Percentiles rank a stretch among this genome's conserved stretches.
phyloP scores from a whole-genome alignment of 2,329 filamentous ascomycete genomes.

The Fusarium torreyae region DNA sequence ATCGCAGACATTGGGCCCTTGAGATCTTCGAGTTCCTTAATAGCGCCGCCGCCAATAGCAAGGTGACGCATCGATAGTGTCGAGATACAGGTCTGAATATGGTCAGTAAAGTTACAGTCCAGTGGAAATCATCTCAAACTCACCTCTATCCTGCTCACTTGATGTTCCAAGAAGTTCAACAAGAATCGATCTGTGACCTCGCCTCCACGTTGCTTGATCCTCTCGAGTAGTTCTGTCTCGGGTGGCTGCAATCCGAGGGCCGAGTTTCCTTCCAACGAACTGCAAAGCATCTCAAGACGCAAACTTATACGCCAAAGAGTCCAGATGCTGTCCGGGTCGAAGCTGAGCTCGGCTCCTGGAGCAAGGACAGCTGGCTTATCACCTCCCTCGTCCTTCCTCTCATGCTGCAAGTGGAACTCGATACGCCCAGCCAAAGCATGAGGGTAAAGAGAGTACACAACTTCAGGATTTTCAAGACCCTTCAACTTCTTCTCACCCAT shows the following conservation, averaged over 20 bases:
- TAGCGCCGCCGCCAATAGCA: constrained; percentile 75
- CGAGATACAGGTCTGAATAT: constrained; percentile 80
- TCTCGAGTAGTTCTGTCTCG: constrained; percentile 86
- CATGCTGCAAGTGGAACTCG: constrained; percentile 73
- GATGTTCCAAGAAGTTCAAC: constrained; percentile 92
- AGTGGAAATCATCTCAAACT: constrained; percentile 75
- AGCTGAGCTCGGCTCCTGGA: constrained; percentile 75
- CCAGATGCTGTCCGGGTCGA: constrained; percentile 91
- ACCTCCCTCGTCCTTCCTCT: constrained; percentile 60
- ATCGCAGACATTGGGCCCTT: constrained; percentile 84
- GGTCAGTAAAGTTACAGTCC: constrained; percentile 43
- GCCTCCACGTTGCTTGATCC: constrained; percentile 76
- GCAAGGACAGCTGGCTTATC: constrained; percentile 74
- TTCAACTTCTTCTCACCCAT: constrained; percentile 96
- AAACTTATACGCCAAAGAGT: constrained; percentile 90
- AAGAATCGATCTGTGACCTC: constrained; percentile 92
- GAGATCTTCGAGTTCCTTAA: constrained; percentile 78
- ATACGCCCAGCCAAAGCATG: constrained; percentile 88
- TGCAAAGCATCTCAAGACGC: constrained; percentile 93
- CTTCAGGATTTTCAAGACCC: constrained; percentile 96
- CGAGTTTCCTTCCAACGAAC: constrained; percentile 81
- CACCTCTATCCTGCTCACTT: constrained; percentile 96
- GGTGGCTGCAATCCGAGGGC: constrained; percentile 79
- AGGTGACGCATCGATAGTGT: constrained; percentile 86
- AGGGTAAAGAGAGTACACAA: constrained; percentile 95